Evolutionary conservation across 1,284 basidiomycete species (phyloP).

Genomic region (Ustilago bromivora): DNA sequence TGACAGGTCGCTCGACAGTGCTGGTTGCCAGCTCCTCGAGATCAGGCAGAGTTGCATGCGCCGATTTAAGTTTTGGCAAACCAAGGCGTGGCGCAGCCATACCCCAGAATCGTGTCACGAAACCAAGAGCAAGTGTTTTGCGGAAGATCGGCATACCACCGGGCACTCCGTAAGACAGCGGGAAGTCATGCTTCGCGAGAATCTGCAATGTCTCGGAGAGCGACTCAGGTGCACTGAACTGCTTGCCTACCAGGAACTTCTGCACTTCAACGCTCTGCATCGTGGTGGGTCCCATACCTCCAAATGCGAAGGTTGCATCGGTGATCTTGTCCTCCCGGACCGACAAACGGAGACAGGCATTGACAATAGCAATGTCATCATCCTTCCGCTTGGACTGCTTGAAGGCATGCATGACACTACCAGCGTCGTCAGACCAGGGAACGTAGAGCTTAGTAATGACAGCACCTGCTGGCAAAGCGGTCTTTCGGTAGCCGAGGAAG

Average conservation of each 20-base stretch:
- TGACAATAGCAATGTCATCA: constrained; percentile 71
- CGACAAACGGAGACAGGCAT: constrained; percentile 60
- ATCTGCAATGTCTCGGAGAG: constrained; percentile 33
- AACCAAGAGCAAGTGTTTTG: constrained; percentile 69
- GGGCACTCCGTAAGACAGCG: constrained; percentile 67
- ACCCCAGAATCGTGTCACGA: constrained; percentile 69
- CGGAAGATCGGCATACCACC: constrained; percentile 70
- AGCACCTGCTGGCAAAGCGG: constrained; percentile 63
- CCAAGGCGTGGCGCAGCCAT: constrained; percentile 54
- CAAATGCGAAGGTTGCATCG: constrained; percentile 66
- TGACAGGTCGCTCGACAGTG: constrained; percentile 47
- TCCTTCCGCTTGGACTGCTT: constrained; percentile 70
- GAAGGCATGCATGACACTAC: constrained; percentile 65
- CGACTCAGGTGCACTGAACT: constrained; percentile 24
- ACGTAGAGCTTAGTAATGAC: constrained; percentile 64
- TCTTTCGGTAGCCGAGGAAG: constrained; percentile 70
- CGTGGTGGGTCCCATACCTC: constrained; percentile 69
- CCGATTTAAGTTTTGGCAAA: constrained; percentile 18
- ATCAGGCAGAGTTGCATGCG: constrained; percentile 25
- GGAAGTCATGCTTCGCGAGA: constrained; percentile 63
- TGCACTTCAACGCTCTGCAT: constrained; percentile 55
- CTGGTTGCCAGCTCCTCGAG: constrained; percentile 52
- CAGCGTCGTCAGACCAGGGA: constrained; percentile 48
- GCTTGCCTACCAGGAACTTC: constrained; percentile 46
- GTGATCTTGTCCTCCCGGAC: constrained; percentile 43